Evolutionary conservation across 2,329 filamentous ascomycete genomes (phyloP).

Genomic region (Sporothrix euskadiensis): DNA sequence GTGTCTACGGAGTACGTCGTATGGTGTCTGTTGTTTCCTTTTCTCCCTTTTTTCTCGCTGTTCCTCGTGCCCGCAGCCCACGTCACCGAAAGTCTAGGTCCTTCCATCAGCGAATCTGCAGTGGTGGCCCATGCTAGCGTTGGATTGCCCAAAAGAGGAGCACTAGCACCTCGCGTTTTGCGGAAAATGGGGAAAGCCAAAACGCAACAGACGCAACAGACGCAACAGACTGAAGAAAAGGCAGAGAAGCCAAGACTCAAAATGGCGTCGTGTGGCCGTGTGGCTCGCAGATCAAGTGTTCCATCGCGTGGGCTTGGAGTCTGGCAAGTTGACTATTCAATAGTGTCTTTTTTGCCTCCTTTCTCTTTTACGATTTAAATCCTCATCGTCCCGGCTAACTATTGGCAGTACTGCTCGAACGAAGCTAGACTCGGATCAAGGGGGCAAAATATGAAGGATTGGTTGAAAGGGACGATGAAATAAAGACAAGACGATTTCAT

Average conservation of each 20-base stretch:
- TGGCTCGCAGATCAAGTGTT: constrained; percentile 17
- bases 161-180: constrained; percentile 3
- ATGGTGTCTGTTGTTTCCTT: not conserved
- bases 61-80: not conserved
- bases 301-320: not conserved
- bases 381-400: not conserved
- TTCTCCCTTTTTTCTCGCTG: not conserved
- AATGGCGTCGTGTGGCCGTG: constrained; percentile 12
- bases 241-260: not conserved
- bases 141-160: not conserved
- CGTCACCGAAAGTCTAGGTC: constrained; percentile 15
- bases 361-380: not conserved
- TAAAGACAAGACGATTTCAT: not conserved
- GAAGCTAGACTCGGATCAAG: not conserved
- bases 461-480: not conserved
- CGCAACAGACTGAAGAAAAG: not conserved
- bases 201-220: not conserved
- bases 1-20: too few relatives aligned
- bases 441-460: not conserved
- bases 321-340: not conserved
- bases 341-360: not conserved
- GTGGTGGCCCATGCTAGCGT: constrained; percentile 7
- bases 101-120: not conserved
- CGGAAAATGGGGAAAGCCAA: constrained; percentile 8
- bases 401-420: not conserved